phyloP scores from a whole-genome alignment of 371 early-diverging fungal genomes.

The Circinella umbellata region DNA sequence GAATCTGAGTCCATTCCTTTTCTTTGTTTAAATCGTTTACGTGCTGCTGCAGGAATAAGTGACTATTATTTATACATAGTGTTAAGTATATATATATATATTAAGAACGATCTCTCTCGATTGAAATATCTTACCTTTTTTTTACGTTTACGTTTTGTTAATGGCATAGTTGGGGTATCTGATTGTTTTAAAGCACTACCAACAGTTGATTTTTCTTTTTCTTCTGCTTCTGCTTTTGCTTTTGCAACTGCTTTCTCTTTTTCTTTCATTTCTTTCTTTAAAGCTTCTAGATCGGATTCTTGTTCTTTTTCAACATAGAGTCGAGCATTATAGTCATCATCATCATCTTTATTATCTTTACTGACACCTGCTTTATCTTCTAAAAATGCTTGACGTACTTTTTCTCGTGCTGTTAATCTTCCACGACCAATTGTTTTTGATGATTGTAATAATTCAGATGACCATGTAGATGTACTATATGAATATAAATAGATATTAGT shows the following conservation, averaged over 20 bases:
- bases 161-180: conserved; percentile 29
- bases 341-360: conserved; percentile 44
- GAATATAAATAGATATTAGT: not conserved
- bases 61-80: conserved; percentile 23
- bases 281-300: conserved; percentile 28
- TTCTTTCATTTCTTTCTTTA: conserved; percentile 21
- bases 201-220: conserved; percentile 18
- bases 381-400: conserved; percentile 70
- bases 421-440: conserved; percentile 77
- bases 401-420: conserved; percentile 74
- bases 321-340: conserved; percentile 34
- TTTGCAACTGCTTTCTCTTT: conserved; percentile 11
- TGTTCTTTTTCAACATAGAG: conserved; percentile 49
- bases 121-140: conserved; percentile 37
- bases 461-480: conserved; percentile 61
- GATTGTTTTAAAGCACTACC: conserved; percentile 59
- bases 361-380: conserved; percentile 77
- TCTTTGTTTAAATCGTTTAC: conserved; percentile 49
- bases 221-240: conserved; percentile 14
- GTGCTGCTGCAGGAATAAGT: conserved; percentile 46
- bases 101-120: no score
- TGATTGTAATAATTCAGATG: conserved; percentile 78
- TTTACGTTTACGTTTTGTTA: conserved; percentile 49
- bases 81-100: no score
- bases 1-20: conserved; percentile 61